Conservation (phyloP, 768 basidiomycete species). For the Boletus barrowsii region DNA sequence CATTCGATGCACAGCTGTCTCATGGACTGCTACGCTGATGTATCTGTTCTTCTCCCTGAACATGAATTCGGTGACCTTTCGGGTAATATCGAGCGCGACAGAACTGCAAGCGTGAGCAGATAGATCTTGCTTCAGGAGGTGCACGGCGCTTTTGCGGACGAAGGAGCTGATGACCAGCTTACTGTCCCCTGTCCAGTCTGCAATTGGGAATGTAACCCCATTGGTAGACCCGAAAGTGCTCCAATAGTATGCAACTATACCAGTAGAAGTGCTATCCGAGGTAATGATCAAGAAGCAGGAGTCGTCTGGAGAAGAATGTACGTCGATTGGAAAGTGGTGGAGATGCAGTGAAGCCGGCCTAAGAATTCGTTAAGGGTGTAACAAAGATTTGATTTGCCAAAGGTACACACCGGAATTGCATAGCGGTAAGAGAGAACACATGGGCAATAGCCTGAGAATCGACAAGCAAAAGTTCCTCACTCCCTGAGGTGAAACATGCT, state of each 20-base stretch:
- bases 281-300: slow-evolving; percentile 45
- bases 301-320: slow-evolving; percentile 54
- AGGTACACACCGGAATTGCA: slow-evolving; percentile 48
- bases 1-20: slow-evolving; percentile 44
- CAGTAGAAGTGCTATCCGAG: slow-evolving; percentile 12
- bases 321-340: slow-evolving; percentile 27
- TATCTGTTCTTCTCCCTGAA: slow-evolving; percentile 53
- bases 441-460: slow-evolving; percentile 43
- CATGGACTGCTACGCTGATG: slow-evolving; percentile 52
- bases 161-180: slow-evolving; percentile 43
- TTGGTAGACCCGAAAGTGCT: slow-evolving; percentile 51
- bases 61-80: slow-evolving; percentile 55
- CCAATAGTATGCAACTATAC: slow-evolving; percentile 50
- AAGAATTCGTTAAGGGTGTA: neutral
- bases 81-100: slow-evolving; percentile 49
- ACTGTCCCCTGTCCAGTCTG: slow-evolving; percentile 23
- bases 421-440: slow-evolving; percentile 51
- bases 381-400: neutral
- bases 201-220: slow-evolving; percentile 40
- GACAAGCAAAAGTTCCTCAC: slow-evolving; percentile 52
- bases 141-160: slow-evolving; percentile 37
- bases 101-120: slow-evolving; percentile 37
- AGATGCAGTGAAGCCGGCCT: slow-evolving; percentile 49
- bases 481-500: slow-evolving; percentile 45
- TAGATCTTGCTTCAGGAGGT: slow-evolving; percentile 43